Evolutionary conservation across 106 monocot species (phyloP), one percentile per base, ranked within the genome.

Genomic region (Triglochin maritima): DNA sequence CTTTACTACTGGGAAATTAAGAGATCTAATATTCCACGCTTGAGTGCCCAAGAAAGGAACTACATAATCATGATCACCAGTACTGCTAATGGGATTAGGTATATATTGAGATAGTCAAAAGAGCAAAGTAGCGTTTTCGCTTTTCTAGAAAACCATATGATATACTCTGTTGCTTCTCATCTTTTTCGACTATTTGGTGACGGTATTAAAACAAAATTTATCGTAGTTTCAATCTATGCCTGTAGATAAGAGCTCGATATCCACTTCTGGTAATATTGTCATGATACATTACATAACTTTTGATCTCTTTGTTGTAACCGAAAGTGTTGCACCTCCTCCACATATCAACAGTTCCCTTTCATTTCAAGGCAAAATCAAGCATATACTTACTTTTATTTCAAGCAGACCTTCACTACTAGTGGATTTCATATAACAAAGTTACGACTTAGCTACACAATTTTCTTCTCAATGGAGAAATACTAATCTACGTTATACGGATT

Each of bases 261-360:
- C 89, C 89, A 59, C 52, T 70, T 1, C 46, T 68, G 7, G 80
- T 89, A 5, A 83, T n/a, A 52, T 78, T 79, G 4, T 68, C 59
- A 70, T 89, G 85, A 76, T 74, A 85, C 6, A 17, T 4, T 5
- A 83, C 53, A 2, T 66, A 2, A 63, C 81, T 84, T 65, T 13
- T 29, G 43, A 82, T 41, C 43, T 75, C 52, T 1, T 1, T 3
- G 6, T 17, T 67, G 50, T 84, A 84, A 49, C 7, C 8, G 3
- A 47, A 0, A 7, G 6, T 5, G 54, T 54, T 61, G 62, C 87
- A 87, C 46, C 84, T 79, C 3, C 51, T n/a, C 83, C 83, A 78
- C 12, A 13, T 16, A 9, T 51, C 47, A 29, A 66, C 55, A 5
- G 78, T 79, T 73, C 72, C 84, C 87, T 87, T 48, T 16, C 43